A percentile compares a stretch with the other conserved stretches of the same genome.
These are phyloP conservation scores for Coemansia interrupta DNA, from an alignment of 192 early-diverging fungal genomes.

Conservation along the genomic window DNA sequence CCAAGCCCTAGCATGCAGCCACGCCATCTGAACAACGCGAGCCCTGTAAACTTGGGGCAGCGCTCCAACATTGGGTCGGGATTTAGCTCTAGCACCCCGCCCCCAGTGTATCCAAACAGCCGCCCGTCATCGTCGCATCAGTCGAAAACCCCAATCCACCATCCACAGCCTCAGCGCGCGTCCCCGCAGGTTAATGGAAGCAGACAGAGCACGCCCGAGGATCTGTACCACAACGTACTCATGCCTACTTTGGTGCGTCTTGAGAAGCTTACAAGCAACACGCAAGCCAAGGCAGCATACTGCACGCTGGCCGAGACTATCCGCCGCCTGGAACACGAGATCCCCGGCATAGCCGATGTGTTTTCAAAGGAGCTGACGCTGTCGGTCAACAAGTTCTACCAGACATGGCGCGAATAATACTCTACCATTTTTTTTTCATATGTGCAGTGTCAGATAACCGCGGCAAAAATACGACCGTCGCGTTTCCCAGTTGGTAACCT, in stretches of 20 bases:
- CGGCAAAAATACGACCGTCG: too few relatives aligned
- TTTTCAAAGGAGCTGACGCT: constrained; percentile 51
- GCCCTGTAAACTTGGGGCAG: constrained; percentile 29
- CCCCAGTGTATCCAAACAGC: constrained; percentile 19
- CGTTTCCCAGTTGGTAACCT: too few relatives aligned
- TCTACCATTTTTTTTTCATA: not conserved
- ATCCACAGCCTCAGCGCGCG: constrained; percentile 35
- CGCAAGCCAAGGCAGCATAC: constrained; percentile 45
- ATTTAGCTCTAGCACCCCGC: constrained; percentile 33
- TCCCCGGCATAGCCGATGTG: constrained; percentile 54
- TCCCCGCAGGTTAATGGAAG: constrained; percentile 5
- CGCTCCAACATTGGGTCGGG: constrained; percentile 35
- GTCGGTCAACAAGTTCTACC: constrained; percentile 51
- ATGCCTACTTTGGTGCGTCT: constrained; percentile 52
- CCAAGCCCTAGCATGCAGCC: constrained; percentile 46
- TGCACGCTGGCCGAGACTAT: constrained; percentile 54
- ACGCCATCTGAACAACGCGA: constrained; percentile 41
- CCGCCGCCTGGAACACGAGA: constrained; percentile 51
- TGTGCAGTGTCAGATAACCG: too few relatives aligned
- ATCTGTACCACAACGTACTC: constrained; percentile 52
- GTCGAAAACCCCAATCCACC: constrained; percentile 19
- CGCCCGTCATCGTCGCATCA: constrained; percentile 50
- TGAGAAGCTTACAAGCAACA: constrained; percentile 48
- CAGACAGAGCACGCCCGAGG: constrained; percentile 41
- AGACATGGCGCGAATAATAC: constrained; percentile 46